Conservation (phyloP, 2,329 filamentous ascomycete species). For the Epichloe coenophiala region DNA sequence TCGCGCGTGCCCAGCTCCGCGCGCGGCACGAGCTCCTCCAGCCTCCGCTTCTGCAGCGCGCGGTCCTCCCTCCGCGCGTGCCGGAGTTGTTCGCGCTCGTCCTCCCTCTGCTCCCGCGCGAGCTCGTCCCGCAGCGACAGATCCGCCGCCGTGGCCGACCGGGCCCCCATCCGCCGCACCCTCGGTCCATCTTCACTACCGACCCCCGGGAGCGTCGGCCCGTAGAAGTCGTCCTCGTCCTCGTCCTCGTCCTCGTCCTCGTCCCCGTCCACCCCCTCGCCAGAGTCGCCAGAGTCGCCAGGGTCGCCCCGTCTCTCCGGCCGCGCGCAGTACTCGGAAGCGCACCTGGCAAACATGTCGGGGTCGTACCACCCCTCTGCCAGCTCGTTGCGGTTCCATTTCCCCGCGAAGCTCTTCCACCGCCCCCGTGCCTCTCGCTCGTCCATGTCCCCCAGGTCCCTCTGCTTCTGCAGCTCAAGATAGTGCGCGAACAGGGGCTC, state of each 20-base stretch:
- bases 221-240: constrained; percentile 36
- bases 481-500: constrained; percentile 69
- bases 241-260: constrained; percentile 14
- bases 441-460: constrained; percentile 50
- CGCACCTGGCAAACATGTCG: constrained; percentile 39
- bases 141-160: constrained; percentile 62
- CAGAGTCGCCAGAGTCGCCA: not conserved
- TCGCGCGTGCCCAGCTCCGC: constrained; percentile 75
- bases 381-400: constrained; percentile 85
- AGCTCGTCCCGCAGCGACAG: constrained; percentile 46
- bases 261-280: constrained; percentile 4
- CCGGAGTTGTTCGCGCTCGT: constrained; percentile 42
- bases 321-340: constrained; percentile 13
- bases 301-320: not conserved
- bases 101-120: constrained; percentile 33
- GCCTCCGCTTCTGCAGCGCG: constrained; percentile 50
- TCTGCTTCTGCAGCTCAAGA: constrained; percentile 73
- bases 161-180: constrained; percentile 30
- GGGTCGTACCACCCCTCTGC: constrained; percentile 91
- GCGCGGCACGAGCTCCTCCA: constrained; percentile 72
- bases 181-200: constrained; percentile 1
- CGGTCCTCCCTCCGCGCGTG: constrained; percentile 52
- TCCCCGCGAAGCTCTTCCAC: constrained; percentile 86
- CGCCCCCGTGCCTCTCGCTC: constrained; percentile 66
- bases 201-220: constrained; percentile 20